Evolutionary conservation across 2,329 filamentous ascomycete species (phyloP).

Genomic region (Aspergillus sp.): DNA sequence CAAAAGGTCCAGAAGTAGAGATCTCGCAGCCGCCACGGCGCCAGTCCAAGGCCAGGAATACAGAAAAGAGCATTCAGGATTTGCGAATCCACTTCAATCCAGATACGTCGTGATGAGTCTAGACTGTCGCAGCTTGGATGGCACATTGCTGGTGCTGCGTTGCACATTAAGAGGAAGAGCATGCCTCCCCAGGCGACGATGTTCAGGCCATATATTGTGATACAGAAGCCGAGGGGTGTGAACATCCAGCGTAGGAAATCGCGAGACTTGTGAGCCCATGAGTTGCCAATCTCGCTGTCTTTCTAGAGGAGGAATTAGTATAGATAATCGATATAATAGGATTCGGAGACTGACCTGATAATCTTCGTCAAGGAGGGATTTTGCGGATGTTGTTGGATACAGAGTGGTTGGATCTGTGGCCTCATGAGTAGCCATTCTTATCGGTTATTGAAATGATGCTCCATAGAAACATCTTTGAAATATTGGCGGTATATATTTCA

Average conservation of each 20-base stretch:
- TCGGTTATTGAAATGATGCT: too few relatives aligned
- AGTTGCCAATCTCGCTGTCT: not conserved
- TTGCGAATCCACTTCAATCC: conserved; percentile 81
- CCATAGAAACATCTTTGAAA: too few relatives aligned
- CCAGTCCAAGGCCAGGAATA: conserved; percentile 75
- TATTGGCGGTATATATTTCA: too few relatives aligned
- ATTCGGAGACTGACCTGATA: too few relatives aligned
- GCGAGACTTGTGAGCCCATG: not conserved
- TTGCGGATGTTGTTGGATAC: too few relatives aligned
- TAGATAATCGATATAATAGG: too few relatives aligned
- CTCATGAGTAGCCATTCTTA: too few relatives aligned
- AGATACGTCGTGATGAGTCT: conserved; percentile 68
- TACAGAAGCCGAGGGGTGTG: conserved; percentile 68
- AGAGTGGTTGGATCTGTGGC: too few relatives aligned
- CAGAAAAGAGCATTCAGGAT: conserved; percentile 80
- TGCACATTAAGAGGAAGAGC: conserved; percentile 77
- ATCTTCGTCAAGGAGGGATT: too few relatives aligned
- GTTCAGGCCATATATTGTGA: conserved; percentile 73
- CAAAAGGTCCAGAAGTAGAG: conserved; percentile 65
- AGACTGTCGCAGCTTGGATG: conserved; percentile 62
- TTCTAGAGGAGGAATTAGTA: too few relatives aligned
- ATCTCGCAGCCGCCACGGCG: conserved; percentile 79
- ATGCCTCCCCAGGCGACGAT: conserved; percentile 86
- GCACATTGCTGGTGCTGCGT: conserved; percentile 53
- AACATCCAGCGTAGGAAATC: conserved; percentile 51